Percentiles rank a stretch among this genome's conserved stretches.
phyloP scores from a whole-genome alignment of 331 rosid species.

The Telfairia occidentalis region DNA sequence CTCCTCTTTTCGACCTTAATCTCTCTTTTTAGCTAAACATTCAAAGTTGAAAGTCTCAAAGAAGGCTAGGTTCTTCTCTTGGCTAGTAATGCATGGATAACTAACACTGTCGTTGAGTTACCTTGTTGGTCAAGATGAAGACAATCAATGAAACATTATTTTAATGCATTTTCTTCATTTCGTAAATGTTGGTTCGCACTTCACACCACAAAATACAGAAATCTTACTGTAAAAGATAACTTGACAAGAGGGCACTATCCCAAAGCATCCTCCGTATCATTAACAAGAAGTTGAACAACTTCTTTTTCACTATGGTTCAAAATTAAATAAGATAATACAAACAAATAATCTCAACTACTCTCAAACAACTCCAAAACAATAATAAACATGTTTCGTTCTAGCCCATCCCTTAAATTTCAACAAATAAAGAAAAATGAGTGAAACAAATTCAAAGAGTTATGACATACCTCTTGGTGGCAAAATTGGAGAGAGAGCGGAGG shows the following conservation, averaged over 20 bases:
- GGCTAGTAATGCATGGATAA: neutral
- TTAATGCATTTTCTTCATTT: too few species aligned
- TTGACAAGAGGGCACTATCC: neutral
- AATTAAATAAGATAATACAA: neutral
- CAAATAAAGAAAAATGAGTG: too few species aligned
- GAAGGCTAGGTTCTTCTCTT: neutral
- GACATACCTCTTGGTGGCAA: too few species aligned
- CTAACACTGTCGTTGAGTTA: neutral
- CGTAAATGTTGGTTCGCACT: neutral
- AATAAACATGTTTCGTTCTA: too few species aligned
- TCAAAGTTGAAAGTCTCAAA: neutral
- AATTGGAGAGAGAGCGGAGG: too few species aligned
- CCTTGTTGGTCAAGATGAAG: neutral
- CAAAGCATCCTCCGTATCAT: neutral
- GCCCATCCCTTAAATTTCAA: too few species aligned
- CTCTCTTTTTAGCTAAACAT: neutral
- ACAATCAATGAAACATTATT: neutral
- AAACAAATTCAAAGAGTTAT: too few species aligned
- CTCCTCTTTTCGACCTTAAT: neutral
- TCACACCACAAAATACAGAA: too few species aligned
- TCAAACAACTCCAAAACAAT: too few species aligned
- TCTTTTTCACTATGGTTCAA: neutral
- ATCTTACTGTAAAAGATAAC: too few species aligned
- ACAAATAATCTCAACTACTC: neutral
- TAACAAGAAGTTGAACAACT: neutral